Percentiles rank a stretch among this genome's conserved stretches.
phyloP scores from a whole-genome alignment of 176 grass and related monocot genomes.

The Echinochloa phyllopogon region DNA sequence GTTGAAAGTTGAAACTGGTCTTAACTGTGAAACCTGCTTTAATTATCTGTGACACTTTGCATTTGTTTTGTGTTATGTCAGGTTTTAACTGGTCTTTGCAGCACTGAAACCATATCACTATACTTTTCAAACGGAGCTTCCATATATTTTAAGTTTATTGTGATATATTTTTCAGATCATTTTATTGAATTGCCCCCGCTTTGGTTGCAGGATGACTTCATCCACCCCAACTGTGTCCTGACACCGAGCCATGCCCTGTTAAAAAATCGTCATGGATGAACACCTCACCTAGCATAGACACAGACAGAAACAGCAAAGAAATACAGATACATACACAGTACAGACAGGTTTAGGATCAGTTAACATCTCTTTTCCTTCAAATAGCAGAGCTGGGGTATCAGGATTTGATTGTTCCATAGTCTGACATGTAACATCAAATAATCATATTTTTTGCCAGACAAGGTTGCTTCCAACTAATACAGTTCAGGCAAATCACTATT shows the following conservation, averaged over 20 bases:
- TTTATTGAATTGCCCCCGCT: not conserved
- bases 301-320: not conserved
- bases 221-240: not conserved
- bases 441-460: not conserved
- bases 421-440: conserved; percentile 1
- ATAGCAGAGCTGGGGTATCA: not conserved
- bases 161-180: not conserved
- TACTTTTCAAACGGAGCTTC: not conserved
- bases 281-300: not conserved
- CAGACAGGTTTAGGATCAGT: not conserved
- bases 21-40: not conserved
- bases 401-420: not conserved
- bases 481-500: not conserved
- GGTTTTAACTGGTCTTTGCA: not conserved
- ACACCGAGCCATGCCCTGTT: not conserved
- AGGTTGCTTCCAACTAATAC: not conserved
- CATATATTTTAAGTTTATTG: not conserved
- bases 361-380: not conserved
- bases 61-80: not conserved
- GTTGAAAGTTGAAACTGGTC: not conserved
- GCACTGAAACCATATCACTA: not conserved
- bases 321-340: not conserved
- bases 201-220: not conserved
- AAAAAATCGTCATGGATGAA: conserved; percentile 1
- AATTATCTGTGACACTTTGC: too few species aligned